These are phyloP conservation scores for Pseudozyma sp. DNA, from an alignment of 1,284 basidiomycete genomes.

Conservation along the genomic window DNA sequence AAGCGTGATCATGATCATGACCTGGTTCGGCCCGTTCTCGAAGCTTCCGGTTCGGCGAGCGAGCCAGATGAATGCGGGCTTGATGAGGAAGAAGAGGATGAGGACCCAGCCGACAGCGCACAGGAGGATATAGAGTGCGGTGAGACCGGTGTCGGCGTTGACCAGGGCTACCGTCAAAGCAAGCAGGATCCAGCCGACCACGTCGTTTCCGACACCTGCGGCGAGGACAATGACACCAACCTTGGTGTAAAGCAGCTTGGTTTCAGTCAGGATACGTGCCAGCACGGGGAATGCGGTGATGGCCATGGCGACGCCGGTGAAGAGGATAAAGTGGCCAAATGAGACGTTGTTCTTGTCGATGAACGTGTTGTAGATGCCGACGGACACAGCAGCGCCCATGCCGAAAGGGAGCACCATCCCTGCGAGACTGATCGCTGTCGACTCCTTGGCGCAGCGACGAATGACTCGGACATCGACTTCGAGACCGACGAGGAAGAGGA, in stretches of 20 bases:
- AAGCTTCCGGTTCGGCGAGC: conserved; percentile 82
- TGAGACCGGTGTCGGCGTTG: conserved; percentile 79
- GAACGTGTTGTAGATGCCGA: conserved; percentile 83
- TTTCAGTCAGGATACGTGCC: conserved; percentile 75
- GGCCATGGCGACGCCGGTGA: conserved; percentile 88
- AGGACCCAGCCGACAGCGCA: conserved; percentile 83
- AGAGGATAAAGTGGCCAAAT: conserved; percentile 90
- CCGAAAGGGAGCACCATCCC: conserved; percentile 85
- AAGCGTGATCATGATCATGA: conserved; percentile 83
- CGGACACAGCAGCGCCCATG: conserved; percentile 83
- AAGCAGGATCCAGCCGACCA: conserved; percentile 76
- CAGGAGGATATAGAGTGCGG: conserved; percentile 84
- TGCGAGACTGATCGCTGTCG: conserved; percentile 72
- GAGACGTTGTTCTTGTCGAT: conserved; percentile 75
- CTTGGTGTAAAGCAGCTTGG: conserved; percentile 84
- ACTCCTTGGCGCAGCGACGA: conserved; percentile 69
- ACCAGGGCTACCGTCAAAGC: conserved; percentile 90
- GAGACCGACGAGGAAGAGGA: conserved; percentile 87
- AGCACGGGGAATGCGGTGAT: conserved; percentile 88
- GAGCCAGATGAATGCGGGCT: conserved; percentile 76
- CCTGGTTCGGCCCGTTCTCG: conserved; percentile 78
- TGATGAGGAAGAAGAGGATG: conserved; percentile 80
- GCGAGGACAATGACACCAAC: conserved; percentile 93
- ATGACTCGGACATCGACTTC: conserved; percentile 86
- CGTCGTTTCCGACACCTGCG: conserved; percentile 89